A percentile compares a stretch with the other conserved stretches of the same genome.
These are phyloP conservation scores for Reticulascus tulasneorum DNA, from an alignment of 2,329 filamentous ascomycete species.

Conservation along the genomic window DNA sequence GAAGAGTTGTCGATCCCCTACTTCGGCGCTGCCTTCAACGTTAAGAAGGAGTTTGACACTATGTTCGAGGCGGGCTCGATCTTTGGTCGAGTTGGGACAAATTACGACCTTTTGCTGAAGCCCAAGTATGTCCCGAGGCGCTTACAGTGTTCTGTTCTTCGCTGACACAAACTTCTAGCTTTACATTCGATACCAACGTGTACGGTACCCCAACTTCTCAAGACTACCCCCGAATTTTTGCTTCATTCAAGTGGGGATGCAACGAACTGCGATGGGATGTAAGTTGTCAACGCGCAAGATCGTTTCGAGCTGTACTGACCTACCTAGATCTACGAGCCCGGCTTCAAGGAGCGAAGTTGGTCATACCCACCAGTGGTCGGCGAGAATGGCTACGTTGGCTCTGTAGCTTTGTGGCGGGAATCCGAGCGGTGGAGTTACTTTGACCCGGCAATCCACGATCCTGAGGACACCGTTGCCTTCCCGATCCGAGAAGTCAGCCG, in stretches of 20 bases:
- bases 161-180: slow-evolving; percentile 17
- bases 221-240: slow-evolving; percentile 17
- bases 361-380: slow-evolving; percentile 34
- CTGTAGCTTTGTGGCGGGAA: slow-evolving; percentile 26
- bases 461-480: slow-evolving; percentile 32
- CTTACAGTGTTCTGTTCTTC: too few relatives aligned
- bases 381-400: slow-evolving; percentile 34
- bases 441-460: slow-evolving; percentile 26
- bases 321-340: slow-evolving; percentile 28
- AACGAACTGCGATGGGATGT: slow-evolving; percentile 20
- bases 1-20: slow-evolving; percentile 28
- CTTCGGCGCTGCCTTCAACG: slow-evolving; percentile 12
- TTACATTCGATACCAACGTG: slow-evolving; percentile 21
- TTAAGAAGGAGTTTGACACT: neutral
- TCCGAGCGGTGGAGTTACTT: slow-evolving; percentile 30
- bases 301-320: neutral
- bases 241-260: slow-evolving; percentile 18
- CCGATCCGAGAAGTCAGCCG: slow-evolving; percentile 28
- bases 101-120: slow-evolving; percentile 6
- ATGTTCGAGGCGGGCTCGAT: neutral
- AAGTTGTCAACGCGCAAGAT: neutral
- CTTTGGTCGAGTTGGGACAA: slow-evolving; percentile 4
- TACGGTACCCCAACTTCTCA: slow-evolving; percentile 20
- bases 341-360: slow-evolving; percentile 35
- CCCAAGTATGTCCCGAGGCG: slow-evolving; percentile 1